Percentiles rank a stretch among this genome's conserved stretches.
These are phyloP conservation scores for Botrytis byssoidea DNA, from an alignment of 2,329 filamentous ascomycete species.

Conservation along the genomic window DNA sequence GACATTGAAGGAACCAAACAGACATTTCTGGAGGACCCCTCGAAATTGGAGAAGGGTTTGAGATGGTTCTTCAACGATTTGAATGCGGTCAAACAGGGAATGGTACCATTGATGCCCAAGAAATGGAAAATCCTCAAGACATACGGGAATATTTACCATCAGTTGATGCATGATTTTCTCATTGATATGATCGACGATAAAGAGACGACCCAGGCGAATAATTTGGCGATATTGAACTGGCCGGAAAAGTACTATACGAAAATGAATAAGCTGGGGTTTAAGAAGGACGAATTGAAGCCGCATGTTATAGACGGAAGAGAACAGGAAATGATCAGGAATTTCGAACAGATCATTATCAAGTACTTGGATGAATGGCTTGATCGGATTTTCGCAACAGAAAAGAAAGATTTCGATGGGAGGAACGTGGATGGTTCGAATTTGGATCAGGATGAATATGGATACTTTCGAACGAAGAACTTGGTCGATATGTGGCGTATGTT, in stretches of 20 bases:
- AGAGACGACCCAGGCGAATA: slow-evolving; percentile 79
- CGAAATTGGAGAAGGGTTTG: slow-evolving; percentile 79
- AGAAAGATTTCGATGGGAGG: slow-evolving; percentile 75
- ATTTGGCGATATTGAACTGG: slow-evolving; percentile 91
- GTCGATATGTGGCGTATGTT: slow-evolving; percentile 98
- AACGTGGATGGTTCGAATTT: slow-evolving; percentile 72
- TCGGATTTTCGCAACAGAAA: slow-evolving; percentile 80
- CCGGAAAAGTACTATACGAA: slow-evolving; percentile 94
- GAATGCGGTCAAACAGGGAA: slow-evolving; percentile 89
- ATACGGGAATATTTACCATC: slow-evolving; percentile 88
- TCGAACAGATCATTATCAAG: slow-evolving; percentile 91
- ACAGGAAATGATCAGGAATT: slow-evolving; percentile 86
- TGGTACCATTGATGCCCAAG: slow-evolving; percentile 87
- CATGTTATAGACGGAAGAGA: slow-evolving; percentile 90
- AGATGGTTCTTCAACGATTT: slow-evolving; percentile 99
- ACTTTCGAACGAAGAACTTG: slow-evolving; percentile 87
- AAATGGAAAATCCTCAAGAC: slow-evolving; percentile 95
- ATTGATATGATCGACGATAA: slow-evolving; percentile 79
- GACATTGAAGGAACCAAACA: slow-evolving; percentile 62
- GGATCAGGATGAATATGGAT: slow-evolving; percentile 83
- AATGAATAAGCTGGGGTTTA: slow-evolving; percentile 86
- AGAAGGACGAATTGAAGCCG: slow-evolving; percentile 71
- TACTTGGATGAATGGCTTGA: slow-evolving; percentile 98
- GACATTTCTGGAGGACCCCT: slow-evolving; percentile 79
- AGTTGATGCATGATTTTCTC: slow-evolving; percentile 92